Conservation (phyloP, 495 filamentous ascomycete species). For the Copromyces sp. region DNA sequence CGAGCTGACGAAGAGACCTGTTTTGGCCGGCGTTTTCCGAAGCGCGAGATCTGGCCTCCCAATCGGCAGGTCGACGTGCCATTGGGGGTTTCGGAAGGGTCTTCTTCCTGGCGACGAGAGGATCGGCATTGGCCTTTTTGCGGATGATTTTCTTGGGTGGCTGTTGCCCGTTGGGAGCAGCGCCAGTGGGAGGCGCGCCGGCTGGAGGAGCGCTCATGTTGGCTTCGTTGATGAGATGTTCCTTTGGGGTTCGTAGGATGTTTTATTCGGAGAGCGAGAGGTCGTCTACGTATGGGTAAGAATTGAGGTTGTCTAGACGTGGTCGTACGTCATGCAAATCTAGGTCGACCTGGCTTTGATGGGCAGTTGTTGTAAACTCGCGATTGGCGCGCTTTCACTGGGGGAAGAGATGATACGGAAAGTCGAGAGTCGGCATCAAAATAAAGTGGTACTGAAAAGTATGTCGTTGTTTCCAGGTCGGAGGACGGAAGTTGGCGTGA, state of each 20-base stretch:
- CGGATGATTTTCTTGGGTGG: conserved; percentile 32
- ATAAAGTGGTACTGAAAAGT: background rate
- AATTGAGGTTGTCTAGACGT: background rate
- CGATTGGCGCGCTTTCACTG: background rate
- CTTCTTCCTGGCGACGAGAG: conserved; percentile 57
- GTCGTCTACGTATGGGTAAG: background rate
- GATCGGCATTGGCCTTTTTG: conserved; percentile 45
- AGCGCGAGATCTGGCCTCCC: background rate
- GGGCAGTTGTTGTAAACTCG: background rate
- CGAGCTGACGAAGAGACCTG: background rate
- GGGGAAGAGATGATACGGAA: background rate
- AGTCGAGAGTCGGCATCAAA: background rate
- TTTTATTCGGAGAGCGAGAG: background rate
- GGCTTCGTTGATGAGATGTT: background rate
- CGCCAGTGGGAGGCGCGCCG: conserved; percentile 16
- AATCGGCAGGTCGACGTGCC: background rate
- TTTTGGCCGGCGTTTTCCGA: background rate
- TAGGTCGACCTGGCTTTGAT: background rate
- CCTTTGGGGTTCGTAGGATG: background rate
- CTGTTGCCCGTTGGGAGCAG: conserved; percentile 28
- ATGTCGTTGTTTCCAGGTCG: background rate
- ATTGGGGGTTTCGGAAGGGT: conserved; percentile 14
- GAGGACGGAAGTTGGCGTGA: background rate
- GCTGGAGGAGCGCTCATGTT: conserved; percentile 53
- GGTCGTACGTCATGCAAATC: background rate